phyloP scores from a whole-genome alignment of 164 flowering plant species.

The Macadamia tetraphylla region DNA sequence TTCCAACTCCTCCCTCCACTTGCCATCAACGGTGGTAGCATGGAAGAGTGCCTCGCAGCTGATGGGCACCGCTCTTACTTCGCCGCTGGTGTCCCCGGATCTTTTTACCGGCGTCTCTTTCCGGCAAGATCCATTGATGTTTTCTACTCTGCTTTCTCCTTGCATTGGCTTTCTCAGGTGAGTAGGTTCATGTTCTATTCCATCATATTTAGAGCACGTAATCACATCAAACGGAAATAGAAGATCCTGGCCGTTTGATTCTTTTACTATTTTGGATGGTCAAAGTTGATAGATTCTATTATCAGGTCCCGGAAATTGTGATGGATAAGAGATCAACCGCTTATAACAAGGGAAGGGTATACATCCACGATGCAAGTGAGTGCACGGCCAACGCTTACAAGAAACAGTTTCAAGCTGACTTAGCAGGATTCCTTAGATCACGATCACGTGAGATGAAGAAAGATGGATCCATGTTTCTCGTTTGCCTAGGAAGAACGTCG shows the following conservation, averaged over 20 bases:
- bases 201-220: no score
- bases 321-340: constrained; percentile 56
- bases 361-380: constrained; percentile 68
- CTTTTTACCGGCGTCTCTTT: constrained; percentile 71
- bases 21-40: constrained; percentile 41
- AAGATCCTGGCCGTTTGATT: no score
- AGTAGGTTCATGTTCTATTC: constrained; percentile 1
- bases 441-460: constrained; percentile 57
- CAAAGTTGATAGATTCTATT: no score
- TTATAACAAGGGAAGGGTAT: constrained; percentile 70
- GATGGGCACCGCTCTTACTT: constrained; percentile 59
- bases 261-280: background rate
- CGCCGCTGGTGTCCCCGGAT: constrained; percentile 84
- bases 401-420: constrained; percentile 62
- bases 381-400: constrained; percentile 58
- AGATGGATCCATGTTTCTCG: constrained; percentile 84
- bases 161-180: constrained; percentile 95
- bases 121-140: constrained; percentile 62
- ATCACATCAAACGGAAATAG: no score
- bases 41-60: constrained; percentile 78
- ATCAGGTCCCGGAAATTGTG: constrained; percentile 71
- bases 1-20: constrained; percentile 80
- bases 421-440: constrained; percentile 49
- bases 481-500: constrained; percentile 72
- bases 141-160: constrained; percentile 81